These are phyloP conservation scores for Exophiala viscosa DNA, from an alignment of 2,329 filamentous ascomycete genomes.

Conservation along the genomic window DNA sequence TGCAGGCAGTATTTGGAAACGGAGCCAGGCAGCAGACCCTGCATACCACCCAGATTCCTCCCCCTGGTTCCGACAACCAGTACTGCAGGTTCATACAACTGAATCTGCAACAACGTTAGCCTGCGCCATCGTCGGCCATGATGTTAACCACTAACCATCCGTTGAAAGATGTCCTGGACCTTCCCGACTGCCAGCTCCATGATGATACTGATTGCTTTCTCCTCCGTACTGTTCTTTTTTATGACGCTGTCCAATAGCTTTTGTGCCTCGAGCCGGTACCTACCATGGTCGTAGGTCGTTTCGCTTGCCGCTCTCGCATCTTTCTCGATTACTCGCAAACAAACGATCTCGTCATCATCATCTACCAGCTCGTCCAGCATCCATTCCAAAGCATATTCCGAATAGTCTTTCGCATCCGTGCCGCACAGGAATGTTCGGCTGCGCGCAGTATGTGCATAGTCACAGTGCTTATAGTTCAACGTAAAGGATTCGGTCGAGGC, in stretches of 20 bases:
- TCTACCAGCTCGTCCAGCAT: constrained; percentile 87
- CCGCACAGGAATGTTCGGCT: constrained; percentile 88
- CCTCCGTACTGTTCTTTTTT: constrained; percentile 71
- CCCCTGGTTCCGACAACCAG: constrained; percentile 86
- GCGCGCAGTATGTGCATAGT: constrained; percentile 74
- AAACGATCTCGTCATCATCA: constrained; percentile 90
- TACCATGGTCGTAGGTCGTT: constrained; percentile 58
- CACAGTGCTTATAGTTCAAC: constrained; percentile 78
- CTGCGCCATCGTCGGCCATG: background rate
- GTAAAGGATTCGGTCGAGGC: constrained; percentile 72
- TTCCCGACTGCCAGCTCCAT: constrained; percentile 87
- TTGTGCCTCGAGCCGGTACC: constrained; percentile 73
- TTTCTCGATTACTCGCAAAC: constrained; percentile 81
- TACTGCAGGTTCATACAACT: constrained; percentile 86
- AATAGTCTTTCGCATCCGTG: constrained; percentile 86
- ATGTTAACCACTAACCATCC: constrained; percentile 58
- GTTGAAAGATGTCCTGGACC: constrained; percentile 83
- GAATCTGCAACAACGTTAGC: constrained; percentile 58
- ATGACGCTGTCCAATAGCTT: constrained; percentile 72
- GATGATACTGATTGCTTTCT: constrained; percentile 75
- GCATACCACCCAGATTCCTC: constrained; percentile 77
- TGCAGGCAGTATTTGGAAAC: constrained; percentile 94
- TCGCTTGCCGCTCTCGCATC: constrained; percentile 67
- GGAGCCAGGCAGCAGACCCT: constrained; percentile 79
- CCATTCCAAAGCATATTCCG: constrained; percentile 89